Evolutionary conservation across 306 rosid genomes (phyloP).

Genomic region (Trifolium fragiferum): DNA sequence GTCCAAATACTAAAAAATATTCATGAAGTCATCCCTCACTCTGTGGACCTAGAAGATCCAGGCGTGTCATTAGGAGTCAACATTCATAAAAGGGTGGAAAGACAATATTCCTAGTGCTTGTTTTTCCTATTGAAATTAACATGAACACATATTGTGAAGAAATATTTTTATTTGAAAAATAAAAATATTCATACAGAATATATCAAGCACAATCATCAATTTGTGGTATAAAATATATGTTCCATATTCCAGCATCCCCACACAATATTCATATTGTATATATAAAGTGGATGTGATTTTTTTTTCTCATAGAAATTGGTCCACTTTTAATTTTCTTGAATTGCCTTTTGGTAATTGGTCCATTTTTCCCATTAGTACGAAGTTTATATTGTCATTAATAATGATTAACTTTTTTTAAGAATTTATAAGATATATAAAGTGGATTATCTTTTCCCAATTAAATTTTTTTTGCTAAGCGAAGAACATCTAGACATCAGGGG

Average conservation of each 20-base stretch:
- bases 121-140: neutral
- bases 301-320: neutral
- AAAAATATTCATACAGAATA: neutral
- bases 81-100: neutral
- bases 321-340: neutral
- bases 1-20: neutral
- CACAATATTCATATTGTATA: neutral
- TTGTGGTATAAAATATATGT: neutral
- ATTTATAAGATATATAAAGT: too few species aligned
- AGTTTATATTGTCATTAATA: too few species aligned
- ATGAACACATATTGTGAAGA: neutral
- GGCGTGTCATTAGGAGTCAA: neutral
- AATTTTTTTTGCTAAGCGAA: too few species aligned
- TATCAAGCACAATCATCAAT: neutral
- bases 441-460: too few species aligned
- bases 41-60: neutral
- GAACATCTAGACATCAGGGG: too few species aligned
- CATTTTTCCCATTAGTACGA: too few species aligned
- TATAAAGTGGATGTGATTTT: neutral
- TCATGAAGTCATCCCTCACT: neutral
- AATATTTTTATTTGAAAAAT: neutral
- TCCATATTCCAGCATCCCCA: neutral
- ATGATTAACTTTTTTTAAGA: too few species aligned
- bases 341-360: neutral
- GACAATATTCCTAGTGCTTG: neutral